Base-by-base conservation (phyloP, 2,329 filamentous ascomycete genomes). In the Nemania diffusa region DNA sequence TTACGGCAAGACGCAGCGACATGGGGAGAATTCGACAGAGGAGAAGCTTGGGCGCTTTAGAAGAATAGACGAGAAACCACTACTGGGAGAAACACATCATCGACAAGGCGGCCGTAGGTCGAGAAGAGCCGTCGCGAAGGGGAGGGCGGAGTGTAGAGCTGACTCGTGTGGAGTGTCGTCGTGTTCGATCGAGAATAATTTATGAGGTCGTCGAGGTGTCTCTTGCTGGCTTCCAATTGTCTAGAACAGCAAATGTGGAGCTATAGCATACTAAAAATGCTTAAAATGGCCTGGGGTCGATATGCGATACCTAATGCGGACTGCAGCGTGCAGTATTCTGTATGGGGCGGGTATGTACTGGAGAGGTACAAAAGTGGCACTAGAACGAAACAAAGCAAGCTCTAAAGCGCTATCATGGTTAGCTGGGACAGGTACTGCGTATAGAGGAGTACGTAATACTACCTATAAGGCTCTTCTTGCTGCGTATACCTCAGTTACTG, bases 1-100 rank as follows among this genome's bases (percentile, higher is more conserved):
- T 59, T 59, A 71, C 55, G 57, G 63, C 62, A 68, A 68, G 55
- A 69, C 67, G 67, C 55, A 69, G 65, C 69, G 59, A 68, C 73
- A 74, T 74, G 69, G 61, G 62, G 60, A 59, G 59, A 46, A 68
- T 65, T 62, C 65, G 69, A 70, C 29, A 62, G 55, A 37, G 22
- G 55, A 37, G 22, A 22, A 55, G 63, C 32, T 32, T 46, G 22
- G 34, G 42, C 44, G 57, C 50, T 44, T 53, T 17, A 61, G 53
- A 58, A 46, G 24, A 48, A 62, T 15, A 26, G 13, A 58, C 26
- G 13, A 52, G 27, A 60, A 20, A 27, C 32, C 27, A 24, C 15
- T 29, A 48, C 42, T 61, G 20, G 52, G 24, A 57, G 13, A 62
- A 65, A 62, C 50, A 59, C 67, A 69, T 69, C 57, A 48, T 67